Evolutionary conservation across 441 rosid species (phyloP), one percentile per base, ranked within the genome.

Genomic region (Syzygium malaccense): DNA sequence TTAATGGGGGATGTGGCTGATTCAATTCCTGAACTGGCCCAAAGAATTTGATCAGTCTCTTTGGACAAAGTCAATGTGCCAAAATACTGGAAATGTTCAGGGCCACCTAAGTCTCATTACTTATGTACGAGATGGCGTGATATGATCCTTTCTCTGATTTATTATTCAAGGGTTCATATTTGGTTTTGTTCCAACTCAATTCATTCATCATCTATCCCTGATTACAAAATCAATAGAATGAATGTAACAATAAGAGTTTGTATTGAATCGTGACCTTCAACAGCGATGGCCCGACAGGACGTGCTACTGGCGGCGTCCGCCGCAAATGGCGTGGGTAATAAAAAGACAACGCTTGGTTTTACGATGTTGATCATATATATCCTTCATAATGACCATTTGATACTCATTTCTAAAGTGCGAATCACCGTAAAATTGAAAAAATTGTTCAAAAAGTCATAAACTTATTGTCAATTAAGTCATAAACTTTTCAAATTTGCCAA

Each of bases 391-490:
- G 19, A 15, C 51, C 28, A 37, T 71, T 71, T 7, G 26, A 15
- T 23, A 25, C 7, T 37, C 9, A 2, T 71, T 23, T 75, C 51
- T 11, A 71, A 11, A 20, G 80, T 1, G 8, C 13, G 28, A 37
- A 25, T 17, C 26, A 8, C 1, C 0, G 80, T 71, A 37, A 20
- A 41, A 41, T 71, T 71, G 20, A 4, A 12, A 60, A 58, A 6
- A 28, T 28, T 60, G 9, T 8, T 0, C 48, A 45, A 45, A 45
- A 45, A 45, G 2, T 7, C 8, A 1, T 45, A 45, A 45, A 45
- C 0, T 2, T 45, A 7, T 45, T 45, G 7, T 0, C 48, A 45
- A 45, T 45, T 45, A 8, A 1, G 7, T 45, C 1, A 2, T 45
- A 45, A 45, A 7, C 9, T 9, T 45, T 45, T 45, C 2, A 7